phyloP scores from a whole-genome alignment of 495 filamentous ascomycete species.

The Podospora fimiseda region DNA sequence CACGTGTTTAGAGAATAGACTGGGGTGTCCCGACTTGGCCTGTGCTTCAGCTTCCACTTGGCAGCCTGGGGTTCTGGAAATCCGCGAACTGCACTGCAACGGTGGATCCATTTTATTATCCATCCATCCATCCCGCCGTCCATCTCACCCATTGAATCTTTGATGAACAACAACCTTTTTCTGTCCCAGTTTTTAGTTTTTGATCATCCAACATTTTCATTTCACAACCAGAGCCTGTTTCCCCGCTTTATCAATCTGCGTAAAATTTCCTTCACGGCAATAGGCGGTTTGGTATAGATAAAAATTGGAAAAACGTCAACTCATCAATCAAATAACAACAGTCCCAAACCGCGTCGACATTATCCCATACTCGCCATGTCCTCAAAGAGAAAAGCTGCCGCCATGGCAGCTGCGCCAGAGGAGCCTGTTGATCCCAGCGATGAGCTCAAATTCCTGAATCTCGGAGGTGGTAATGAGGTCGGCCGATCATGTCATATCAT shows the following conservation, averaged over 20 bases:
- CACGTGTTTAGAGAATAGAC: slow-evolving; percentile 7
- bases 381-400: slow-evolving; percentile 67
- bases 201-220: neutral
- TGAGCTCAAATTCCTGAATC: slow-evolving; percentile 84
- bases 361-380: no score
- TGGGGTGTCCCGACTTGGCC: neutral
- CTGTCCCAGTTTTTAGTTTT: no score
- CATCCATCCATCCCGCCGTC: neutral
- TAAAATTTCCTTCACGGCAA: no score
- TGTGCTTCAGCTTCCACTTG: slow-evolving; percentile 1
- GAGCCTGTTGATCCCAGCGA: slow-evolving; percentile 73
- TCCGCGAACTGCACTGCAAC: neutral
- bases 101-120: neutral
- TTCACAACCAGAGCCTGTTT: neutral
- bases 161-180: no score
- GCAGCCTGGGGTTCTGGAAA: neutral
- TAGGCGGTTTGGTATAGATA: neutral
- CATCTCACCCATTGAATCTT: neutral
- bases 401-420: slow-evolving; percentile 55
- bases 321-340: no score
- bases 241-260: no score
- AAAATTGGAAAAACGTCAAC: neutral
- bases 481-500: slow-evolving; percentile 96
- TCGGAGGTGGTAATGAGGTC: slow-evolving; percentile 95
- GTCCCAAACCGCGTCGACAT: no score